A percentile compares a stretch with the other conserved stretches of the same genome.
phyloP scores from a whole-genome alignment of 768 basidiomycete species.

The Trametes cingulata region DNA sequence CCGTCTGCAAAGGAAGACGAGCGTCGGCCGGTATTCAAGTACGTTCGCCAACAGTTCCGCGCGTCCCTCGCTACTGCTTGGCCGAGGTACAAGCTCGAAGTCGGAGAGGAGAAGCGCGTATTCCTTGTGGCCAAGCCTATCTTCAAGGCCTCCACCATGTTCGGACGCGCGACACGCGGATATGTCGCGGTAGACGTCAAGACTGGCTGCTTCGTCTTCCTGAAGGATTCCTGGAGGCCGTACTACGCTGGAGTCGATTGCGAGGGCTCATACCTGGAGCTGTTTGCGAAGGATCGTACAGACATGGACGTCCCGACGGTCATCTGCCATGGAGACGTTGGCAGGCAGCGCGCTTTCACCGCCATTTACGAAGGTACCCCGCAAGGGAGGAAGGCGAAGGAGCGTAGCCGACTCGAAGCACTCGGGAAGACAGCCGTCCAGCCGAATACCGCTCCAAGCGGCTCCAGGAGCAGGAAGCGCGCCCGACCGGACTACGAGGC shows the following conservation, averaged over 20 bases:
- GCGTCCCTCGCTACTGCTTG: background rate
- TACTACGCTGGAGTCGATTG: background rate
- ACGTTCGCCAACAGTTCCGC: too few species aligned
- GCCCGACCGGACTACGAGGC: too few species aligned
- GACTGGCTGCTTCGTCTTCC: slow-evolving; percentile 7
- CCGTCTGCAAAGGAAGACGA: too few species aligned
- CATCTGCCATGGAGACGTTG: slow-evolving; percentile 6
- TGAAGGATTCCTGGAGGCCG: slow-evolving; percentile 19
- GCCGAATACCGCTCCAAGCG: background rate
- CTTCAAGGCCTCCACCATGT: background rate
- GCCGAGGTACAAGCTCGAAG: slow-evolving; percentile 1
- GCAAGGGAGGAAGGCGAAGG: background rate
- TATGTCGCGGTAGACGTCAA: slow-evolving; percentile 16
- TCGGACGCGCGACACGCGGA: slow-evolving; percentile 12
- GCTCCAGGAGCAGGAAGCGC: background rate
- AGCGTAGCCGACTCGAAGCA: background rate
- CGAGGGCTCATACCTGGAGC: slow-evolving; percentile 6
- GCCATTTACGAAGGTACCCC: background rate
- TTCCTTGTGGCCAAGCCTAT: slow-evolving; percentile 5
- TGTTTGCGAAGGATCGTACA: background rate
- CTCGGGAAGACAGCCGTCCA: background rate
- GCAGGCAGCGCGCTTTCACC: background rate
- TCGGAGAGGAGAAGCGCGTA: background rate
- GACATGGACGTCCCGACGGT: background rate
- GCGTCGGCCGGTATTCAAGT: slow-evolving; percentile 3